Conservation (phyloP, 2,329 filamentous ascomycete genomes). For the Tolypocladium tropicale region DNA sequence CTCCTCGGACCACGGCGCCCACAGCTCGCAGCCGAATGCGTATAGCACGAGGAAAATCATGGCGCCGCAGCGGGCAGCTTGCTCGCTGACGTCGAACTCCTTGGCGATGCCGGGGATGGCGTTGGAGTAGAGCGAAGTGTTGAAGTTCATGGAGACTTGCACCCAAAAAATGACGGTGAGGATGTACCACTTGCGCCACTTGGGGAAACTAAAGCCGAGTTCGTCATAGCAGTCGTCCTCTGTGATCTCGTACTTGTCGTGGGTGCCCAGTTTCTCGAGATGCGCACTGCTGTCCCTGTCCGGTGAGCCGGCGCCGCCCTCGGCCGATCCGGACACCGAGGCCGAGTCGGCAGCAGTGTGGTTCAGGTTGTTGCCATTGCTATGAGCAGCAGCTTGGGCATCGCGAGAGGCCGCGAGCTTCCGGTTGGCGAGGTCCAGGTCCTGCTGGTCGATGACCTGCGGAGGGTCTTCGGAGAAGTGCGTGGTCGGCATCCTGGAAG, state of each 20-base stretch:
- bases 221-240: slow-evolving; percentile 54
- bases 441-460: slow-evolving; percentile 24
- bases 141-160: slow-evolving; percentile 71
- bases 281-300: slow-evolving; percentile 7
- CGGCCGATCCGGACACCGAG: neutral
- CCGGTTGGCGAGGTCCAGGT: slow-evolving; percentile 25
- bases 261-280: slow-evolving; percentile 24
- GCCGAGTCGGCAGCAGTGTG: neutral
- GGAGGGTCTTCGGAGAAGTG: slow-evolving; percentile 26
- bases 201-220: slow-evolving; percentile 51
- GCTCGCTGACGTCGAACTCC: slow-evolving; percentile 57
- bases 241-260: slow-evolving; percentile 36
- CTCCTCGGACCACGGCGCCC: slow-evolving; percentile 83
- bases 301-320: slow-evolving; percentile 4
- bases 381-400: neutral
- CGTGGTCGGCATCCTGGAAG: slow-evolving; percentile 16
- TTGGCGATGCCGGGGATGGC: slow-evolving; percentile 53
- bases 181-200: slow-evolving; percentile 61
- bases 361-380: neutral
- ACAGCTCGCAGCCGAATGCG: slow-evolving; percentile 78
- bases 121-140: slow-evolving; percentile 65
- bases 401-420: slow-evolving; percentile 19
- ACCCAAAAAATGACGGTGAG: slow-evolving; percentile 64
- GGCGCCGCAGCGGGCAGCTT: slow-evolving; percentile 62
- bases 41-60: slow-evolving; percentile 72